Conservation (phyloP, 345 rosid species). For the Murraya paniculata region DNA sequence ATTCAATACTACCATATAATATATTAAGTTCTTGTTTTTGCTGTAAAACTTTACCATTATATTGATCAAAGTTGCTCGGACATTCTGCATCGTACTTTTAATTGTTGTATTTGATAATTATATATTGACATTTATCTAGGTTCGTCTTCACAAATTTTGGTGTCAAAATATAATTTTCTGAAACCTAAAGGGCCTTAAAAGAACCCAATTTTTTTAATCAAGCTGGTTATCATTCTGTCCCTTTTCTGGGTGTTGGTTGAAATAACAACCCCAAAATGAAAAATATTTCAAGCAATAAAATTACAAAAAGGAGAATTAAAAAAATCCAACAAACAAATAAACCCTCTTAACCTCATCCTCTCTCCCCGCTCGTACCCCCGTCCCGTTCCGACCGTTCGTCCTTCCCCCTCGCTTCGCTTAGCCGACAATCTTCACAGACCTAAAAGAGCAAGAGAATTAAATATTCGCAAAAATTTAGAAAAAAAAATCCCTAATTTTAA, state of each 20-base stretch:
- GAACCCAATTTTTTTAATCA: neutral
- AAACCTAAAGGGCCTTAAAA: neutral
- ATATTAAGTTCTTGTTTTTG: too few relatives aligned
- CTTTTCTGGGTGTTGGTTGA: constrained; percentile 17
- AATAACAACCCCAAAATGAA: constrained; percentile 10
- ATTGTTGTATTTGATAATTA: too few relatives aligned
- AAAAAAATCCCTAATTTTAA: neutral
- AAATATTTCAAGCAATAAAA: too few relatives aligned
- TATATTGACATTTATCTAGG: too few relatives aligned
- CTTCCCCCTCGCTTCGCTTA: neutral
- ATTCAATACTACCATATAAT: too few relatives aligned
- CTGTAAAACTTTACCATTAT: too few relatives aligned
- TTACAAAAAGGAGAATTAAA: neutral
- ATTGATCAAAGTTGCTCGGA: too few relatives aligned
- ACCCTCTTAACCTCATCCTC: constrained; percentile 3
- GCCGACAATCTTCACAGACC: constrained; percentile 34
- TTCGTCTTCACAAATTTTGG: too few relatives aligned
- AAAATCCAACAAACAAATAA: constrained; percentile 3
- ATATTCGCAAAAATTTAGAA: neutral
- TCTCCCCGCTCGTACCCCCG: neutral
- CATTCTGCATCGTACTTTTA: too few relatives aligned
- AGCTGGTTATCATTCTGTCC: constrained; percentile 14
- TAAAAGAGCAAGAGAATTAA: constrained; percentile 21
- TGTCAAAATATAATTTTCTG: neutral
- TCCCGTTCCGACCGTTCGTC: constrained; percentile 26